Base-by-base conservation (phyloP, 2,329 filamentous ascomycete genomes). In the Trichoderma sp. region DNA sequence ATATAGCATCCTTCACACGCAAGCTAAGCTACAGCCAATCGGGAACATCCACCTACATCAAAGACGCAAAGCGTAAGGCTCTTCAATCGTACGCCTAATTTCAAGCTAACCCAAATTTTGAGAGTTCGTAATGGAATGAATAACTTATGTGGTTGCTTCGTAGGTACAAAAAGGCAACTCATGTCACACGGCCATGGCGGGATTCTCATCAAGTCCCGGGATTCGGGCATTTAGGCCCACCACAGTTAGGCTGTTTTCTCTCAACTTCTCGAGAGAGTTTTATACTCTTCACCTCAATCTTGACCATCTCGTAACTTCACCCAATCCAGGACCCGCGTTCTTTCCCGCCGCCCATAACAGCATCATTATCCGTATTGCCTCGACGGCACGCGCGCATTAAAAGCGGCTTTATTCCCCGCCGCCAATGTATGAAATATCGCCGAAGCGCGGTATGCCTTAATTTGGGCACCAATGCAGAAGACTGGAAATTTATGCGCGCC, bases 1-100 rank as follows among this genome's bases (percentile, higher is more conserved):
- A 45, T 45, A 4, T 45, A n/a, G 41, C 38, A 45, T 18, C 38
- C 3, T 45, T 45, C 38, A 2, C 38, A 8, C 16, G 1, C 38
- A 6, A 38, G 35, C 33, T 14, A 8, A 41, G 14, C 38, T 18
- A 45, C 41, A 45, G 18, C 41, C 41, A 45, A 45, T 45, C 7
- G 41, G 41, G 1, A 45, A 1, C 7, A 9, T n/a, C 41, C 41
- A 9, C 16, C 7, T n/a, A n/a, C 41, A 45, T 9, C 0, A 0
- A 45, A n/a, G 41, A 45, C 41, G 18, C 41, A n/a, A 9, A n/a
- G 41, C 16, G 41, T 45, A n/a, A 45, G 41, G 41, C 18, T 8
- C 7, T 4, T 0, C 7, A 9, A 4, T 0, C 6, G 41, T 2
- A 45, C 0, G 7, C 41, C 41, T 4, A n/a, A 45, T 45, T 1